Evolutionary conservation across 2,329 filamentous ascomycete genomes (phyloP).

Genomic region (Aspergillus sp.): DNA sequence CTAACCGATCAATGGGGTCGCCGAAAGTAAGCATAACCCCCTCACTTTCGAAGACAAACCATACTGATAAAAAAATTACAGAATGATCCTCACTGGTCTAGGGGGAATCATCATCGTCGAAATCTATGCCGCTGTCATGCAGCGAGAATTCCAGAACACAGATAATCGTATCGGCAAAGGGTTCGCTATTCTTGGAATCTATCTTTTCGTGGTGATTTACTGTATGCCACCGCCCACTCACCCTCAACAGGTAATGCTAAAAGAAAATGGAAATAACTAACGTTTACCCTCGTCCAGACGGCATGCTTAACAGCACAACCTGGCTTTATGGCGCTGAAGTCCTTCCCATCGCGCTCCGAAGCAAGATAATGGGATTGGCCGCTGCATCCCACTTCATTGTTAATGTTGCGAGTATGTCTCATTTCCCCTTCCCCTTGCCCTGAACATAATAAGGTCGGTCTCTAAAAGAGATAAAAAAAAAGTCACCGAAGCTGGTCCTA

Average conservation of each 20-base stretch:
- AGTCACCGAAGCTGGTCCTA: constrained; percentile 56
- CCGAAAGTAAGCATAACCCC: constrained; percentile 44
- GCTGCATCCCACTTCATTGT: constrained; percentile 56
- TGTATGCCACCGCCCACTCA: constrained; percentile 37
- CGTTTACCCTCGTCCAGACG: constrained; percentile 32
- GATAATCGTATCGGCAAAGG: constrained; percentile 58
- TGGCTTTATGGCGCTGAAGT: constrained; percentile 59
- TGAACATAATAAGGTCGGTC: too few species aligned
- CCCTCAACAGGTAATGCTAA: background rate
- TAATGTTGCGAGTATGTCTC: constrained; percentile 48
- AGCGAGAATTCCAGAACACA: constrained; percentile 56
- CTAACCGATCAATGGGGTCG: constrained; percentile 61
- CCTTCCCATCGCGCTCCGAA: constrained; percentile 53
- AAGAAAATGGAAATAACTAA: constrained; percentile 7
- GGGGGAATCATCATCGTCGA: constrained; percentile 55
- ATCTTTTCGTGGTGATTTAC: constrained; percentile 58
- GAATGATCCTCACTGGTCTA: constrained; percentile 58
- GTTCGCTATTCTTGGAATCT: constrained; percentile 61
- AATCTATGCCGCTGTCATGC: constrained; percentile 62
- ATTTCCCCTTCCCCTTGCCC: background rate
- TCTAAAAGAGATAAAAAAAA: background rate
- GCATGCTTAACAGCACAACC: constrained; percentile 55
- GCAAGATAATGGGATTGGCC: constrained; percentile 57
- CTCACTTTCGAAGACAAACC: background rate
- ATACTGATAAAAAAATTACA: constrained; percentile 21